Conservation (phyloP, 106 monocot species). For the Phalaenopsis equestris region DNA sequence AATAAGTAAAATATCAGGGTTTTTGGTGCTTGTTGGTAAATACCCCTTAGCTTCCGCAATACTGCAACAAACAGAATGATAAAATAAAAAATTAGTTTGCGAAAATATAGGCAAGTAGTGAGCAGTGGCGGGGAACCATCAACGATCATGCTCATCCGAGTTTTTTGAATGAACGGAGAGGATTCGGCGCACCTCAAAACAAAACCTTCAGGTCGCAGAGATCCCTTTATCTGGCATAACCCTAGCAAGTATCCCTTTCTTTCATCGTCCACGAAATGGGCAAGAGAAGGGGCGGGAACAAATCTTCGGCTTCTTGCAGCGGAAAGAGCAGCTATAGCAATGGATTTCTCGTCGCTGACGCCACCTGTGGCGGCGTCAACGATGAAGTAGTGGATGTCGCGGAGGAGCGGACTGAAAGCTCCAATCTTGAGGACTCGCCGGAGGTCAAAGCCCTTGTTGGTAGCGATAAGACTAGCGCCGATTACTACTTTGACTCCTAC, state of each 20-base stretch:
- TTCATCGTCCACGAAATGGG: conserved; percentile 18
- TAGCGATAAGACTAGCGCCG: conserved; percentile 88
- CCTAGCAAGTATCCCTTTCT: conserved; percentile 7
- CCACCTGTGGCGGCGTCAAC: background rate
- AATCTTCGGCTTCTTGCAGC: conserved; percentile 10
- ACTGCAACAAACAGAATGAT: too few species aligned
- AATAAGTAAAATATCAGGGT: too few species aligned
- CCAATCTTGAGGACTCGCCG: conserved; percentile 27
- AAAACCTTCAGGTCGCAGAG: background rate
- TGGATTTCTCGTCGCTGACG: background rate
- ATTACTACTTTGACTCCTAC: conserved; percentile 97
- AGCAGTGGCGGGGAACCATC: too few species aligned
- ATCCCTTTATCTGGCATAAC: background rate
- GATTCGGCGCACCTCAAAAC: too few species aligned
- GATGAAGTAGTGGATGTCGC: conserved; percentile 19
- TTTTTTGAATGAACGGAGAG: too few species aligned
- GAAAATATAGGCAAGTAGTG: too few species aligned
- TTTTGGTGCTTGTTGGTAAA: too few species aligned
- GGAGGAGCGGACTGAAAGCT: conserved; percentile 41
- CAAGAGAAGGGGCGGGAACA: conserved; percentile 17
- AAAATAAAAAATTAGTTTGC: too few species aligned
- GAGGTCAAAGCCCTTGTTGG: conserved; percentile 34
- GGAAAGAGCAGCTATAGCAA: conserved; percentile 12
- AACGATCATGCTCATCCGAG: too few species aligned
- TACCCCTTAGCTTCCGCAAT: too few species aligned